Conservation (phyloP, 768 basidiomycete genomes). For the Sporobolomyces phaffii region DNA sequence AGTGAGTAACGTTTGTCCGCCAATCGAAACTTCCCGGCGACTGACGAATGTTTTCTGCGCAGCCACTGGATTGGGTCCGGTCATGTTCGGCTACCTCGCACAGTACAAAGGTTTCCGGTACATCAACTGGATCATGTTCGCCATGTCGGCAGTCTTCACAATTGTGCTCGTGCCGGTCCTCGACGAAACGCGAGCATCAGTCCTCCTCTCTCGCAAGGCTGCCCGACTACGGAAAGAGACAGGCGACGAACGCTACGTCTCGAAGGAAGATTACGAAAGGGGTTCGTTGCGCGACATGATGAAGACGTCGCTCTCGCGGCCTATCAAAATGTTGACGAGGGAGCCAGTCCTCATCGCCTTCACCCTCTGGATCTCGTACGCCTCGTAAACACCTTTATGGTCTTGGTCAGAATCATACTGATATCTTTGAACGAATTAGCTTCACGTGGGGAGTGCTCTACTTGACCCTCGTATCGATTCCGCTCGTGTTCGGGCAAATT, state of each 20-base stretch:
- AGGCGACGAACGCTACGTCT: constrained; percentile 59
- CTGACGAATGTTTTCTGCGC: not conserved
- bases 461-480: constrained; percentile 55
- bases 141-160: constrained; percentile 55
- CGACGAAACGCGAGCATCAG: constrained; percentile 66
- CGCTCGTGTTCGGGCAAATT: constrained; percentile 14
- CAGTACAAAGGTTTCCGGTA: constrained; percentile 55
- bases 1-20: not conserved
- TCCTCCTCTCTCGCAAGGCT: constrained; percentile 65
- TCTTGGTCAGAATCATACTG: too few species aligned
- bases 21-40: too few species aligned
- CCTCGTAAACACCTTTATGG: constrained; percentile 47
- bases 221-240: constrained; percentile 60
- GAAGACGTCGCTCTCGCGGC: constrained; percentile 52
- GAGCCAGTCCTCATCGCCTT: constrained; percentile 2
- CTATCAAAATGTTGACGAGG: constrained; percentile 31
- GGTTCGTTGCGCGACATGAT: constrained; percentile 58
- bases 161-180: constrained; percentile 56
- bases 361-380: not conserved
- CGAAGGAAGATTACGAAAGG: constrained; percentile 61
- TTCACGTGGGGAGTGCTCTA: constrained; percentile 76
- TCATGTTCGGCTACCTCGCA: constrained; percentile 57
- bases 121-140: constrained; percentile 54
- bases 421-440: too few species aligned
- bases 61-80: constrained; percentile 61